Conservation (phyloP, 2,329 filamentous ascomycete genomes). For the Sporothrix sp. region DNA sequence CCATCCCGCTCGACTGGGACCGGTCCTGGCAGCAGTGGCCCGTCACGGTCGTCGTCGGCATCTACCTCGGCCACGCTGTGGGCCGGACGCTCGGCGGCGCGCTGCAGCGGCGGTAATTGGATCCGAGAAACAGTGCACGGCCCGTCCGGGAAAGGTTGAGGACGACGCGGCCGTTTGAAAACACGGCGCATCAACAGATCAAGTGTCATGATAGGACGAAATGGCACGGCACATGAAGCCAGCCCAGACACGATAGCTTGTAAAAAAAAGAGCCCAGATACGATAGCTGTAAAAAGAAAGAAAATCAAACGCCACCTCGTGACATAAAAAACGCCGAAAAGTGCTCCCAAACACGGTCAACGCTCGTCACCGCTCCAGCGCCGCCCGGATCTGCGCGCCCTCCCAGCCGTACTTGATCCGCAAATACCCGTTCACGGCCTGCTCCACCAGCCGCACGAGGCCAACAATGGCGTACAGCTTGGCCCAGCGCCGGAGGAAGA, state of each 20-base stretch:
- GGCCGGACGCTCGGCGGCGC: conserved; percentile 55
- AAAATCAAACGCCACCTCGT: neutral
- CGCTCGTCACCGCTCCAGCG: conserved; percentile 3
- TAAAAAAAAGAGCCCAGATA: too few relatives aligned
- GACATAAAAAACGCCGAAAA: neutral
- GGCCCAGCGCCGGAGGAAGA: conserved; percentile 17
- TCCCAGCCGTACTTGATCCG: conserved; percentile 13
- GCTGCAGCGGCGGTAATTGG: conserved; percentile 32
- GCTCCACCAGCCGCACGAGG: conserved; percentile 9
- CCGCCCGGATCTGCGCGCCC: conserved; percentile 7
- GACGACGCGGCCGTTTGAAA: conserved; percentile 5
- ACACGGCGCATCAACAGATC: neutral
- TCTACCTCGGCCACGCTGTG: conserved; percentile 67
- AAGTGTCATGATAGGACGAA: too few relatives aligned
- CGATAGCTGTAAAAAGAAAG: neutral
- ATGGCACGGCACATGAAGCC: too few relatives aligned
- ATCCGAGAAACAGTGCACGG: too few relatives aligned
- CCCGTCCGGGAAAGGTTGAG: conserved; percentile 17
- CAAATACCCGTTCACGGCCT: conserved; percentile 6
- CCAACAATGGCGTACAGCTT: conserved; percentile 13
- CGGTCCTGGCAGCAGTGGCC: conserved; percentile 99
- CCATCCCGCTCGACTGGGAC: conserved; percentile 96
- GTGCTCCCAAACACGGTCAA: neutral
- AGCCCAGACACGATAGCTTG: neutral
- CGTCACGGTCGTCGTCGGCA: conserved; percentile 75